Evolutionary conservation across 2,329 filamentous ascomycete species (phyloP), one percentile per base, ranked within the genome.

Genomic region (Trichophyton verrucosum): DNA sequence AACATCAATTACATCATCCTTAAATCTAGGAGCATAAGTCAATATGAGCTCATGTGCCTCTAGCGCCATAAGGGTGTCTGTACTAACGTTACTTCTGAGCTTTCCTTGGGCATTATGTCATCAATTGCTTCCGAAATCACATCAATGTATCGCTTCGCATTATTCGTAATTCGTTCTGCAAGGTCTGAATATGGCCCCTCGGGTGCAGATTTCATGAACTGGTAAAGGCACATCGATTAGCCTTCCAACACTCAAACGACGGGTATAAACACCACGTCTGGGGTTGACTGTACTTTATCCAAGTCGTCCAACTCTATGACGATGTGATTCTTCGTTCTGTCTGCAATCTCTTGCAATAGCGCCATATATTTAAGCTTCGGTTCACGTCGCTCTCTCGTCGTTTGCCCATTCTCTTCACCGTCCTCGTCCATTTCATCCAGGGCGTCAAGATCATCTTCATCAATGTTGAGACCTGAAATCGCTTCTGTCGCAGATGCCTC

Each of bases 1-100:
- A 33, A 99, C 89, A 75, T 99, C 94, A 49, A 99, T 81, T 8
- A 97, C 91, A 74, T 99, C 94, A 70, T 96, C 91, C 74, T 97
- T 97, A 81, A 96, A 97, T 66, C 87, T 90, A 66, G 40, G 13
- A 7, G n/a, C 72, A 17, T 22, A 65, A 36, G n/a, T 17, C 53
- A 9, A 20, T 55, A 24, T 9, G 11, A 44, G 40, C 13, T 17
- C 11, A 7, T 13, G 9, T 38, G 27, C 55, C 22, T 5, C 55
- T 60, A 27, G 55, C 55, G 9, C 17, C 13, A 30, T 30, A 9
- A 24, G 24, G n/a, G 13, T 6, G 27, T 27, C 8, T 55, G 42
- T 13, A 70, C 83, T 67, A 80, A 90, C 83, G 83, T 91, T 66
- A 92, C 81, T 65, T 96, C 90, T 59, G 80, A 80, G 13, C 83